Base-by-base conservation (phyloP, 2,329 filamentous ascomycete species). In the Hypoxylon sp. region DNA sequence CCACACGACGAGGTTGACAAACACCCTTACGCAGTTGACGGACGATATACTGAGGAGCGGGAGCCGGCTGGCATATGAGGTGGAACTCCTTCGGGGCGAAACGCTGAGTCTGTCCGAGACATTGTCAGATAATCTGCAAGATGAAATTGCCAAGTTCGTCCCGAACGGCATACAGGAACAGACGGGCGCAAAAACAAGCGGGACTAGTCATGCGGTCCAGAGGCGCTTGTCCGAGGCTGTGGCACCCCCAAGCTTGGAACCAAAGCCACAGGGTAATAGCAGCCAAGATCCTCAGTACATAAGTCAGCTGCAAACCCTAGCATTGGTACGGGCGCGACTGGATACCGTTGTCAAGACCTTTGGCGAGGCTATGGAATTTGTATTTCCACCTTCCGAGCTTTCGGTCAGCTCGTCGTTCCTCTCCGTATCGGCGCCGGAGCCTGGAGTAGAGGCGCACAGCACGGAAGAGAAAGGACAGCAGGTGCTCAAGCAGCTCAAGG, bases 291-390 rank as follows among this genome's bases (percentile, higher is more conserved):
- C 90, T 1, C 80, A 83, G 30, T 92, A 90, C 76, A 90, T 97
- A 68, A 85, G 85, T 53, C 90, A 93, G 68, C 84, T 99, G 57
- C 91, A 92, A 70, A 96, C 91, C 13, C 83, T 99, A 37, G 92
- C 91, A 3, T 85, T 91, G 43, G 93, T 98, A 26, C 91, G 94
- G 52, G 81, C 87, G 1, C 90, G 93, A n/a, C 85, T 99, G 15
- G 94, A 98, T 68, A 86, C 89, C 1, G 94, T 98, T 22, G 93
- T 98, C 73, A 91, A 92, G 76, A 91, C 90, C 0, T 99, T 99
- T 76, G 94, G 94, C 41, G 91, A 96, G 71, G 94, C 95, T 30
- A 97, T 98, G 92, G 91, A 96, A 71, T 98, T 97, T 85, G 91
- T 92, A 0, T 88, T 97, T 51, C 92, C 94, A 0, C 94, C 94